Conservation (phyloP, 805 yeast genomes). For the Lipomyces anomalus region DNA sequence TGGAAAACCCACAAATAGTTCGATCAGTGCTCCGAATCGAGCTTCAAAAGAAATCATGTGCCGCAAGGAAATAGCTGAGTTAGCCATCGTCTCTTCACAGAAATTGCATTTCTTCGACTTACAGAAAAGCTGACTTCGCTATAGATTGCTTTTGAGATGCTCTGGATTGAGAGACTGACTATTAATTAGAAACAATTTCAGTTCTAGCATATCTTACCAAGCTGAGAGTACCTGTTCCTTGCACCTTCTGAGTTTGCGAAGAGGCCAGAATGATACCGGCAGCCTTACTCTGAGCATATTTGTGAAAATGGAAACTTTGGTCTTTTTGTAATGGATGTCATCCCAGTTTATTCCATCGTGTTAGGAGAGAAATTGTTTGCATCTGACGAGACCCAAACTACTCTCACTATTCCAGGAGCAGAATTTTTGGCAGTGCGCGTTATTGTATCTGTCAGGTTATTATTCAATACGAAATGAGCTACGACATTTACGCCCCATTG, state of each 20-base stretch:
- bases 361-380: slow-evolving; percentile 34
- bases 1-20: slow-evolving; percentile 41
- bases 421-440: slow-evolving; percentile 32
- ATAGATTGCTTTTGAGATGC: not conserved
- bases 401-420: slow-evolving; percentile 34
- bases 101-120: too few species aligned
- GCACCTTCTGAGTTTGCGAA: slow-evolving; percentile 10
- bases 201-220: too few species aligned
- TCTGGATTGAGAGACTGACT: not conserved
- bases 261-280: slow-evolving; percentile 19
- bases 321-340: slow-evolving; percentile 31
- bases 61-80: too few species aligned
- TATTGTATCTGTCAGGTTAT: slow-evolving; percentile 37
- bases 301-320: slow-evolving; percentile 11
- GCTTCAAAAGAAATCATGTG: slow-evolving; percentile 26
- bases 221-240: not conserved
- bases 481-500: slow-evolving; percentile 45
- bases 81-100: too few species aligned
- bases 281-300: slow-evolving; percentile 44
- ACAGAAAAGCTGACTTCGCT: too few species aligned
- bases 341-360: slow-evolving; percentile 35
- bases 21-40: slow-evolving; percentile 42
- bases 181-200: not conserved
- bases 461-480: slow-evolving; percentile 44
- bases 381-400: slow-evolving; percentile 44